phyloP scores from a whole-genome alignment of 148 eudicot species.

The Pharnaceum exiguum region DNA sequence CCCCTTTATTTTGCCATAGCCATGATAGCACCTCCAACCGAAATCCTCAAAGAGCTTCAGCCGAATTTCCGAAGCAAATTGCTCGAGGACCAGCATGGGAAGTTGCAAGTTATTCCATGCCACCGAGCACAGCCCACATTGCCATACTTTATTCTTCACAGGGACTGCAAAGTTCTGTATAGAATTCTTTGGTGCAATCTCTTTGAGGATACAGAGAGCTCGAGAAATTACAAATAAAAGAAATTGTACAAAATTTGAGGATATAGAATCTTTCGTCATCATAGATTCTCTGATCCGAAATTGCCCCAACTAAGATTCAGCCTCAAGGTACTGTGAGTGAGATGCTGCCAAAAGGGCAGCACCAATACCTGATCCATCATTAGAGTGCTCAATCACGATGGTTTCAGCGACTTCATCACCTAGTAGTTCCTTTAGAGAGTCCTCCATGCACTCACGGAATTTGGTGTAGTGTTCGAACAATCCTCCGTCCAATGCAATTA shows the following conservation, averaged over 20 bases:
- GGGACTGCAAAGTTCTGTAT: slow-evolving; percentile 1
- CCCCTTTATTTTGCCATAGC: slow-evolving; percentile 6
- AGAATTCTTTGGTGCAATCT: not conserved
- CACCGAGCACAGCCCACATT: slow-evolving; percentile 7
- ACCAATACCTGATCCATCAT: slow-evolving; percentile 91
- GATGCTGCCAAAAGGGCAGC: slow-evolving; percentile 96
- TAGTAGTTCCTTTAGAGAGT: slow-evolving; percentile 63
- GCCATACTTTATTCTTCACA: slow-evolving; percentile 18
- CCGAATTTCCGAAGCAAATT: not conserved
- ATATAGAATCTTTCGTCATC: not conserved
- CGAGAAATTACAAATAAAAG: slow-evolving; percentile 4
- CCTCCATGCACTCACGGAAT: slow-evolving; percentile 67
- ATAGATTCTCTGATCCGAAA: not conserved
- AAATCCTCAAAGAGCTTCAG: slow-evolving; percentile 11
- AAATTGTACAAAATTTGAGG: slow-evolving; percentile 3
- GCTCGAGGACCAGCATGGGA: not conserved
- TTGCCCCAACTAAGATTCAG: slow-evolving; percentile 9
- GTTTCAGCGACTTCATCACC: slow-evolving; percentile 58
- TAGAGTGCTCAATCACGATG: slow-evolving; percentile 62
- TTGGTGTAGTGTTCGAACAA: slow-evolving; percentile 75
- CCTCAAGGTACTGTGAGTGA: slow-evolving; percentile 65
- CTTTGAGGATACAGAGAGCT: slow-evolving; percentile 1
- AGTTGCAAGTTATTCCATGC: slow-evolving; percentile 11
- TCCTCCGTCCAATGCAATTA: slow-evolving; percentile 83
- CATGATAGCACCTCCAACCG: slow-evolving; percentile 9